Evolutionary conservation across 306 rosid genomes (phyloP), one percentile per base, ranked within the genome.

Genomic region (Calophaca sinica): DNA sequence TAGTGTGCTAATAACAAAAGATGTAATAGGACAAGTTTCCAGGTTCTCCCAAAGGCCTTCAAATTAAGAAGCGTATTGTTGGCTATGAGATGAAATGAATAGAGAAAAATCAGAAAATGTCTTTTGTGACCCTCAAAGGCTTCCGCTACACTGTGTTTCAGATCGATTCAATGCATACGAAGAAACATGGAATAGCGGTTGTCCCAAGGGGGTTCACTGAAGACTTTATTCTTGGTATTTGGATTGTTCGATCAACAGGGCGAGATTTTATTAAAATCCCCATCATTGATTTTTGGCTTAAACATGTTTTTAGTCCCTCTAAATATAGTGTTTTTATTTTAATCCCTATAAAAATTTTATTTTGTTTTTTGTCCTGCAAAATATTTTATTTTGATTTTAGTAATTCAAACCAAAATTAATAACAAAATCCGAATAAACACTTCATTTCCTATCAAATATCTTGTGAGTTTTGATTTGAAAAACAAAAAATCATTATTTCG

Each of bases 91-190:
- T 29, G 45, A 38, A 48, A n/a, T 70, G 49, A 52, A 36, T 2
- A 3, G 26, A 20, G 26, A 20, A n/a, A n/a, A n/a, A n/a, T n/a
- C n/a, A 58, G 38, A 44, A 70, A 72, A 46, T 67, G 76, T 57
- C 14, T 72, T 72, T 0, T 3, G 76, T 58, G 41, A 42, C 76
- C 76, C 76, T 72, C 67, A 55, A 55, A 72, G 76, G 76, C 76
- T 72, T 72, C 76, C 76, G 54, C 67, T 57, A 3, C 53, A 28
- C 2, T 9, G 3, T 28, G 45, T 55, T 72, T 72, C 44, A 54
- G 55, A n/a, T 71, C 76, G 52, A 54, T 9, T 55, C 13, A 41
- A 39, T 12, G 6, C 35, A 36, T 62, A 6, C 7, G 67, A 72
- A 72, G 55, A 72, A 57, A 57, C 10, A 57, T 55, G 7, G 6